These are phyloP conservation scores for Epipyxis sp. DNA, from an alignment of 108 stramenopile species.

Conservation along the genomic window DNA sequence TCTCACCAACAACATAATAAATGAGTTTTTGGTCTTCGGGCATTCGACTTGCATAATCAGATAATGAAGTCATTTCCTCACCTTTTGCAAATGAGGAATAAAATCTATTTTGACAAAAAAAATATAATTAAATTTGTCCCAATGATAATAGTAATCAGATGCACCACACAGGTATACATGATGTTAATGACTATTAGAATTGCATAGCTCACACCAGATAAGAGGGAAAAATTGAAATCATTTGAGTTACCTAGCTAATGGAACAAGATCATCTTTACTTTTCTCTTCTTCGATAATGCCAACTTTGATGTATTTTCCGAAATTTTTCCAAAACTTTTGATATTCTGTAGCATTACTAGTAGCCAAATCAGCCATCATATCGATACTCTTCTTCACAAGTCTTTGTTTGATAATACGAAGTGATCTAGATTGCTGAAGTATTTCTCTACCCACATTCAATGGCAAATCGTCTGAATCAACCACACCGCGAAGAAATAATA, in stretches of 20 bases:
- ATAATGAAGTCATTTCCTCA: slow-evolving; percentile 69
- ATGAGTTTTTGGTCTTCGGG: slow-evolving; percentile 84
- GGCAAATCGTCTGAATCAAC: slow-evolving; percentile 93
- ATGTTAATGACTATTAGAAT: no score
- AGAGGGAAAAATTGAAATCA: no score
- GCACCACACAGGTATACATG: no score
- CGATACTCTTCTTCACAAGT: slow-evolving; percentile 87
- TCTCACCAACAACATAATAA: slow-evolving; percentile 92
- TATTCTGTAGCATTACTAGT: slow-evolving; percentile 70
- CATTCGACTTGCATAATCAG: slow-evolving; percentile 81
- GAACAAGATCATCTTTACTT: not conserved
- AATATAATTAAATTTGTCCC: no score
- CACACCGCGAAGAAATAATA: slow-evolving; percentile 89
- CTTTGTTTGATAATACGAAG: slow-evolving; percentile 94
- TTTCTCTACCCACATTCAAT: slow-evolving; percentile 92
- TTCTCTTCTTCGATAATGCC: slow-evolving; percentile 24
- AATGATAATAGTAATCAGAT: no score
- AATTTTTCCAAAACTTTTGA: slow-evolving; percentile 86
- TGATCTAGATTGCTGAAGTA: slow-evolving; percentile 93
- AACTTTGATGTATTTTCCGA: slow-evolving; percentile 92
- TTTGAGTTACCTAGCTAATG: not conserved
- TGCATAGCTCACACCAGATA: no score
- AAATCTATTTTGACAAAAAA: no score
- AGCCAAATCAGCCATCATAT: slow-evolving; percentile 83
- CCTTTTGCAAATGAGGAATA: slow-evolving; percentile 39